phyloP scores from a whole-genome alignment of 2,329 filamentous ascomycete genomes.

The Alternaria longipes region DNA sequence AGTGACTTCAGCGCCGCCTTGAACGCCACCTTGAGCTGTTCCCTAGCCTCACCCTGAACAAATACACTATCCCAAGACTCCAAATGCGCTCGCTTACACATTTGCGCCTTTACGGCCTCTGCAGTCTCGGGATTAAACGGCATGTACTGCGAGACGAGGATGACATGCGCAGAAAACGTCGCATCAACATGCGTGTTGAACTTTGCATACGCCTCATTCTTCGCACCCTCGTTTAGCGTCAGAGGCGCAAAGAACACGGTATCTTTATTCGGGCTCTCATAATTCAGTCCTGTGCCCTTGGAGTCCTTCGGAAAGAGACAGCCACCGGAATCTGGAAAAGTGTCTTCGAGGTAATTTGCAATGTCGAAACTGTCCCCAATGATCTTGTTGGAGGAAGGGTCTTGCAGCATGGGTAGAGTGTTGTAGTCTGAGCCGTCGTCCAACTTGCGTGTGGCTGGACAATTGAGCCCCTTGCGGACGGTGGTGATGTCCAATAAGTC shows the following conservation, averaged over 20 bases:
- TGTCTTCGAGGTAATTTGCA: constrained; percentile 66
- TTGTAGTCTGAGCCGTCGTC: constrained; percentile 66
- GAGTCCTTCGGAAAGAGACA: constrained; percentile 59
- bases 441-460: constrained; percentile 63
- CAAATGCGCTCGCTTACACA: constrained; percentile 58
- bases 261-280: constrained; percentile 41
- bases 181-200: constrained; percentile 67
- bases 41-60: constrained; percentile 51
- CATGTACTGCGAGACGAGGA: constrained; percentile 54
- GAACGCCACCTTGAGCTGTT: constrained; percentile 54
- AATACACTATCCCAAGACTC: constrained; percentile 57
- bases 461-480: constrained; percentile 58
- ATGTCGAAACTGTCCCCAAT: constrained; percentile 74
- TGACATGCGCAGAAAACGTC: constrained; percentile 59
- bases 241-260: constrained; percentile 41
- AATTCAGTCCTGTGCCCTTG: constrained; percentile 29
- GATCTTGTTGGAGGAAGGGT: constrained; percentile 52
- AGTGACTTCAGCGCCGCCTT: constrained; percentile 54
- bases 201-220: constrained; percentile 36
- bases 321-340: constrained; percentile 59
- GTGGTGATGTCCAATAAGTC: constrained; percentile 58
- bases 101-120: constrained; percentile 57
- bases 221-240: constrained; percentile 45
- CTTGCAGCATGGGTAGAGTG: constrained; percentile 67
- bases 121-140: constrained; percentile 63